phyloP scores from a whole-genome alignment of 306 rosid genomes.

The cucumber (Cucumis sativus) region DNA sequence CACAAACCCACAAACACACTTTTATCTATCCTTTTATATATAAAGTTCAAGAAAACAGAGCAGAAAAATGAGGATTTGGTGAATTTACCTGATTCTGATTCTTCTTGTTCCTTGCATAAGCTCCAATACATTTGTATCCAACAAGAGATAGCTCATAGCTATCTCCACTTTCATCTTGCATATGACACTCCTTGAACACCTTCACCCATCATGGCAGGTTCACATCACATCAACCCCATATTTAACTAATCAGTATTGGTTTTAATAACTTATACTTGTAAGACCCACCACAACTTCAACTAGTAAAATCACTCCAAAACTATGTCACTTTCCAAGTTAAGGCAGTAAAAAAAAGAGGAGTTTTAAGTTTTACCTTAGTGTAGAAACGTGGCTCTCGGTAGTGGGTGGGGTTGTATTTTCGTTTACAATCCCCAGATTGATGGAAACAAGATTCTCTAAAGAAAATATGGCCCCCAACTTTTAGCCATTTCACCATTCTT shows the following conservation, averaged over 20 bases:
- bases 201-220: slow-evolving; percentile 1
- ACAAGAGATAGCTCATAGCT: slow-evolving; percentile 79
- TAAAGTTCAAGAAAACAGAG: not conserved
- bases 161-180: slow-evolving; percentile 44
- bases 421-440: slow-evolving; percentile 90
- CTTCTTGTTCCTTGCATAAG: slow-evolving; percentile 82
- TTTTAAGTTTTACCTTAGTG: slow-evolving; percentile 22
- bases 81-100: slow-evolving; percentile 78
- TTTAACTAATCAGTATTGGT: too few species aligned
- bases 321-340: too few species aligned
- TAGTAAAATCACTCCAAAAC: too few species aligned
- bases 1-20: slow-evolving; percentile 34
- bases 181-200: slow-evolving; percentile 61
- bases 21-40: not conserved
- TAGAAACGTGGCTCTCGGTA: slow-evolving; percentile 89
- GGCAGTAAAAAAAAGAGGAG: too few species aligned
- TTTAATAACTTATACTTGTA: too few species aligned
- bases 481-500: slow-evolving; percentile 82
- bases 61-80: not conserved
- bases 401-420: slow-evolving; percentile 91
- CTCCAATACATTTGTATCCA: slow-evolving; percentile 89
- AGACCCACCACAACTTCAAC: too few species aligned
- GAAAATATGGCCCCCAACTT: slow-evolving; percentile 72
- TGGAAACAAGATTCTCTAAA: slow-evolving; percentile 96
- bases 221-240: not conserved